A percentile compares a stretch with the other conserved stretches of the same genome.
phyloP scores from a whole-genome alignment of 352 stramenopile species.

The Pythium dissotocum region DNA sequence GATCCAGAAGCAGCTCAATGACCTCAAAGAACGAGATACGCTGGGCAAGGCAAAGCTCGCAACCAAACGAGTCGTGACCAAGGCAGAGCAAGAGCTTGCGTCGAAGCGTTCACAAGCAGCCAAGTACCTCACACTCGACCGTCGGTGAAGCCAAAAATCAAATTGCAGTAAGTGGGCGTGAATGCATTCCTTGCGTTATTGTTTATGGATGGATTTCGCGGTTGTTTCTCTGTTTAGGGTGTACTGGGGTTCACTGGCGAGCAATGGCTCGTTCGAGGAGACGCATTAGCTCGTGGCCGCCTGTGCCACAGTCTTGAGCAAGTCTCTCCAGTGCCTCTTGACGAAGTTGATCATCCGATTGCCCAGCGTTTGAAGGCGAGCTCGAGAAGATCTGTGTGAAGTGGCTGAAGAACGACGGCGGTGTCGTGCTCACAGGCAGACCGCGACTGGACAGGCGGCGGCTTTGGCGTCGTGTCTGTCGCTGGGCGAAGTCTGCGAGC shows the following conservation, averaged over 20 bases:
- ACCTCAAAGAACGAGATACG: slow-evolving; percentile 57
- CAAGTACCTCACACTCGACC: slow-evolving; percentile 57
- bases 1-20: slow-evolving; percentile 60
- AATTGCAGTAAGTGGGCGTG: not conserved
- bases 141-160: slow-evolving; percentile 8
- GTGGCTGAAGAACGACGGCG: not conserved
- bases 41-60: slow-evolving; percentile 51
- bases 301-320: slow-evolving; percentile 16
- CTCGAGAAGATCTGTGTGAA: not conserved
- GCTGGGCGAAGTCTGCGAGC: slow-evolving; percentile 37
- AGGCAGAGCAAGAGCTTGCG: slow-evolving; percentile 52
- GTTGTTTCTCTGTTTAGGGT: not conserved
- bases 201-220: not conserved
- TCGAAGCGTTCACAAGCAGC: slow-evolving; percentile 45
- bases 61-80: slow-evolving; percentile 47
- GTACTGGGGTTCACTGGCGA: slow-evolving; percentile 3
- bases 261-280: slow-evolving; percentile 15
- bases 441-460: slow-evolving; percentile 8
- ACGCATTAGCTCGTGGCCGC: slow-evolving; percentile 2
- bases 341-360: not conserved
- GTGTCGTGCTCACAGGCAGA: not conserved
- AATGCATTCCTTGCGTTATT: not conserved
- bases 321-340: slow-evolving; percentile 1
- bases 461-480: slow-evolving; percentile 8
- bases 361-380: not conserved